Evolutionary conservation across 441 rosid species (phyloP), one percentile per base, ranked within the genome.

Genomic region (Geranium incanum): DNA sequence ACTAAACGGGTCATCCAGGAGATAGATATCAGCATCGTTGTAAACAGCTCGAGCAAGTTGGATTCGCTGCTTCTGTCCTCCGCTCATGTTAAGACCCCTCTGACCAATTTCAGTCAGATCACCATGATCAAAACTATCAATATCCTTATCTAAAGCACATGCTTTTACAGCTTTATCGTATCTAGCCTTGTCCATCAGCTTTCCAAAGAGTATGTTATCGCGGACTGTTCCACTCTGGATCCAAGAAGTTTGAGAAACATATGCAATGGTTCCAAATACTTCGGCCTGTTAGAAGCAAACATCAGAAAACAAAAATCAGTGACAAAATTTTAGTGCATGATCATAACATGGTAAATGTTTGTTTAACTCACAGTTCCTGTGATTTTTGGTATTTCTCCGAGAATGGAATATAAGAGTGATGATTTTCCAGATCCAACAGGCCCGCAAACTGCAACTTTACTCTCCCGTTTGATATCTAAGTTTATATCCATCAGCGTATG

Each of bases 41-140:
- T 93, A 93, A 70, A 89, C 84, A 39, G 97, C 98, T 6, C 97
- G 88, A 36, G 97, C 97, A 36, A 93, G 89, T 79, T 93, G 97
- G 74, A 93, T 88, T 77, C 97, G 37, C 98, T 93, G 97, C 78
- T 89, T 93, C 82, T 93, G 98, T 70, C 97, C 98, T 72, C 98
- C 97, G 37, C 98, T 93, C 93, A 89, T 78, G 80, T 91, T 93
- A 71, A 93, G 83, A 57, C 96, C 98, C 78, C 98, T 84, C 77
- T 93, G 92, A 63, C 98, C 98, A 68, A 93, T 93, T 81, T 91
- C 96, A 1, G 98, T 93, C 52, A 85, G 89, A 76, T 93, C 98
- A 39, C 96, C 96, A 74, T 87, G 85, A 37, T 71, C 79, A 67
- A 91, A 88, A 69, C 75, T 87, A 12, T 74, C 62, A 16, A 93